A percentile compares a stretch with the other conserved stretches of the same genome.
phyloP scores from a whole-genome alignment of 345 rosid genomes.

The Corymbia maculata region DNA sequence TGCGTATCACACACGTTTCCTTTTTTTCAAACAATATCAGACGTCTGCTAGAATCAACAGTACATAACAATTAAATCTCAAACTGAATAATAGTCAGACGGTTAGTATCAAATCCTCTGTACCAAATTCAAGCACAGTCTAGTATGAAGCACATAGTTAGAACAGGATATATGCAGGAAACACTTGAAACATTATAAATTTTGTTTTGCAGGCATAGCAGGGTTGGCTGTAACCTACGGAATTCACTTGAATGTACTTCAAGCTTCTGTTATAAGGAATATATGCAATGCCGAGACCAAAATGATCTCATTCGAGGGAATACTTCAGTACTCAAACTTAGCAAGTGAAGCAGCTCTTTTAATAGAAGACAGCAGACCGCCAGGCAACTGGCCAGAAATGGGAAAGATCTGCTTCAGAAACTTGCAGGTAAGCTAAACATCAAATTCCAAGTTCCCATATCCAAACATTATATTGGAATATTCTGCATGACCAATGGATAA shows the following conservation, averaged over 20 bases:
- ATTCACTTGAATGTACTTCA: slow-evolving; percentile 80
- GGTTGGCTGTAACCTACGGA: slow-evolving; percentile 88
- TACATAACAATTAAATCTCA: background rate
- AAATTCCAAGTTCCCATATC: background rate
- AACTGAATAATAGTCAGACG: background rate
- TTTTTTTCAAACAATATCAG: background rate
- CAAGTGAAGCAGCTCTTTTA: slow-evolving; percentile 67
- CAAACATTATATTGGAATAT: background rate
- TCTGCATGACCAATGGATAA: background rate
- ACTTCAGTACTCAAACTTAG: slow-evolving; percentile 70
- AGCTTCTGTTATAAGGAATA: slow-evolving; percentile 83
- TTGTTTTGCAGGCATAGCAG: slow-evolving; percentile 67
- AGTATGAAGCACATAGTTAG: background rate
- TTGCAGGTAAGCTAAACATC: slow-evolving; percentile 45
- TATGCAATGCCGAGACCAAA: slow-evolving; percentile 85
- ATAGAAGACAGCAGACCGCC: slow-evolving; percentile 50
- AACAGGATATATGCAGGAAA: background rate
- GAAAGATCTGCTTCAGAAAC: slow-evolving; percentile 62
- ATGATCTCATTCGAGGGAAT: slow-evolving; percentile 93
- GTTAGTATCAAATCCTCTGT: background rate
- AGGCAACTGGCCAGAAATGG: slow-evolving; percentile 76
- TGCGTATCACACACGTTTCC: background rate
- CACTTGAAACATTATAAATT: background rate
- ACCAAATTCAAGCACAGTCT: background rate
- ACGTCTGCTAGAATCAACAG: background rate